Conservation (phyloP, 148 eudicot genomes). For the Dysphania ambrosioides region DNA sequence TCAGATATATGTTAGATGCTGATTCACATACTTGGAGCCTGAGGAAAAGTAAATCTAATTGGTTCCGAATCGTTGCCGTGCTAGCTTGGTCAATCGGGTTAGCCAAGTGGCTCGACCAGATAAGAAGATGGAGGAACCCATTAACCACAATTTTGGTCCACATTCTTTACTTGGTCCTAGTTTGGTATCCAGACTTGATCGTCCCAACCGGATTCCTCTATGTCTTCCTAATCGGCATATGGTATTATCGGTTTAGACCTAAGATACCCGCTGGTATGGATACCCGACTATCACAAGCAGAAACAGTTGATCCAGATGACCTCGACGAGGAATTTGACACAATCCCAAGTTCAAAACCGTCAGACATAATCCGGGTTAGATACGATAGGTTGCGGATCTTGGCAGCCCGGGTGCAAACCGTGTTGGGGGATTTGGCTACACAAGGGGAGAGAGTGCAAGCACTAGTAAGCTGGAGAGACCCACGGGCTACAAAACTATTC, state of each 20-base stretch:
- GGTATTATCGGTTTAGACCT: constrained; percentile 89
- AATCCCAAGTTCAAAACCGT: constrained; percentile 72
- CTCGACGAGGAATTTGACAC: constrained; percentile 94
- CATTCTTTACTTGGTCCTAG: constrained; percentile 72
- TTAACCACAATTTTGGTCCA: constrained; percentile 78
- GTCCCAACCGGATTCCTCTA: constrained; percentile 95
- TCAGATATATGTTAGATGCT: constrained; percentile 78
- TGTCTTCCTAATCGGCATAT: constrained; percentile 71
- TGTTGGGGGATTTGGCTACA: constrained; percentile 83
- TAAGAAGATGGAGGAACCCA: constrained; percentile 82
- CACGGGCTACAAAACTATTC: constrained; percentile 86
- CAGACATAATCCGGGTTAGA: constrained; percentile 54
- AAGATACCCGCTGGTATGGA: constrained; percentile 95
- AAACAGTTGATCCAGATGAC: constrained; percentile 70
- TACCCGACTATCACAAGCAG: constrained; percentile 71
- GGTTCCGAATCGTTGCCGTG: constrained; percentile 86
- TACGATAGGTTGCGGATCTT: constrained; percentile 74
- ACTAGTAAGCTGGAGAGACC: constrained; percentile 96
- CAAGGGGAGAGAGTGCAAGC: constrained; percentile 95
- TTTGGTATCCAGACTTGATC: constrained; percentile 91
- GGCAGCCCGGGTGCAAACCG: constrained; percentile 89
- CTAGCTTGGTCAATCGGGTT: constrained; percentile 86
- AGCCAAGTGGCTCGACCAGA: constrained; percentile 80
- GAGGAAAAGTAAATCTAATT: constrained; percentile 91
- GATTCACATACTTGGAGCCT: constrained; percentile 94